phyloP scores from a whole-genome alignment of 768 basidiomycete genomes.

The Lyophyllum semitale region DNA sequence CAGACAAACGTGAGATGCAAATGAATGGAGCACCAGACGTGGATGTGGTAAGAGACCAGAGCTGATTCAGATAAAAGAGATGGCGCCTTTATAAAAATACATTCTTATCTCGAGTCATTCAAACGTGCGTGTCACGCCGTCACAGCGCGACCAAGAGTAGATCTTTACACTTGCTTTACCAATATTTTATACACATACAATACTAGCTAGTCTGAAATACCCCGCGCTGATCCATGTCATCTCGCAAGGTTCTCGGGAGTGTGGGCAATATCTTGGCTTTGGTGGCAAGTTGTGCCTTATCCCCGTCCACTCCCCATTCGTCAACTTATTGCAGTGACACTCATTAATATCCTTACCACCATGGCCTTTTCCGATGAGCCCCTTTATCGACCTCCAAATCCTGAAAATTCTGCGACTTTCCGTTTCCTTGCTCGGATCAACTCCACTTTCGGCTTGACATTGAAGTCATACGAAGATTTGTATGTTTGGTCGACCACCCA shows the following conservation, averaged over 20 bases:
- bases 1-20: constrained; percentile 32
- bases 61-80: constrained; percentile 6
- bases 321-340: background rate
- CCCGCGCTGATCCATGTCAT: background rate
- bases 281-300: background rate
- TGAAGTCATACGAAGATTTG: constrained; percentile 62
- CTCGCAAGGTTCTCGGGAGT: background rate
- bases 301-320: constrained; percentile 6
- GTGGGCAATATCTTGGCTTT: constrained; percentile 8
- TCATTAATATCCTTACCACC: constrained; percentile 7
- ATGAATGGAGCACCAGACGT: constrained; percentile 9
- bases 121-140: constrained; percentile 27
- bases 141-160: too few relatives aligned
- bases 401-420: constrained; percentile 45
- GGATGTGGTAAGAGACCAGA: constrained; percentile 1
- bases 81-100: constrained; percentile 3
- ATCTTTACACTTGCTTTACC: too few relatives aligned
- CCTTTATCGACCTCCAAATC: constrained; percentile 45
- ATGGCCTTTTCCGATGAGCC: constrained; percentile 25
- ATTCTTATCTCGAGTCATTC: constrained; percentile 18
- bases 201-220: too few relatives aligned
- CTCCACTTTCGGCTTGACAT: constrained; percentile 38
- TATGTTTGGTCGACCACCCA: constrained; percentile 65
- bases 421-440: constrained; percentile 56
- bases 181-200: too few relatives aligned